Evolutionary conservation across 345 rosid genomes (phyloP).

Genomic region (Populus deltoides): DNA sequence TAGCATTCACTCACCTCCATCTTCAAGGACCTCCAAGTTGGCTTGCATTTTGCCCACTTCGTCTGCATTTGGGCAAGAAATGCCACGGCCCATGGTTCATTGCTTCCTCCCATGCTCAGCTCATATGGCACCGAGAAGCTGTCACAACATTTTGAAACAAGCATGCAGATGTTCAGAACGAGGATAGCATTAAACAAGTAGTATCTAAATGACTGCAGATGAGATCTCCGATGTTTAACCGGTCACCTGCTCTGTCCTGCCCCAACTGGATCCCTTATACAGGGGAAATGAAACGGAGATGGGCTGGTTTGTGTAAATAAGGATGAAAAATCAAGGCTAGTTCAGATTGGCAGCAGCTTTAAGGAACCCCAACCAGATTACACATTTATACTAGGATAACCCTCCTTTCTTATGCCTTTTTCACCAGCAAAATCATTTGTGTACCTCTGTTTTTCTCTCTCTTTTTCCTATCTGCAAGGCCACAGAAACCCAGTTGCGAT

Average conservation of each 20-base stretch:
- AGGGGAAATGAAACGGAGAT: too few relatives aligned
- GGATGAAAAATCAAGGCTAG: too few relatives aligned
- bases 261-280: not conserved
- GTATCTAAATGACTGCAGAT: too few relatives aligned
- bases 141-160: slow-evolving; percentile 6
- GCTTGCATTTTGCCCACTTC: slow-evolving; percentile 63
- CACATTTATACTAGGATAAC: too few relatives aligned
- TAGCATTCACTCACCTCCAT: slow-evolving; percentile 79
- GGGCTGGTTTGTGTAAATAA: too few relatives aligned
- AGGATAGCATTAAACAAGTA: not conserved
- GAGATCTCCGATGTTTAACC: too few relatives aligned
- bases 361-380: too few relatives aligned
- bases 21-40: slow-evolving; percentile 56
- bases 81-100: slow-evolving; percentile 71
- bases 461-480: not conserved
- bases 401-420: too few relatives aligned
- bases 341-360: too few relatives aligned
- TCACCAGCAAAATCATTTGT: too few relatives aligned
- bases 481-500: not conserved
- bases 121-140: slow-evolving; percentile 93
- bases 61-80: slow-evolving; percentile 50
- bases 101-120: slow-evolving; percentile 76
- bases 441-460: not conserved
- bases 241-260: not conserved
- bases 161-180: not conserved